These are phyloP conservation scores for Deinandra increscens DNA, from an alignment of 129 eudicot species.

Conservation along the genomic window DNA sequence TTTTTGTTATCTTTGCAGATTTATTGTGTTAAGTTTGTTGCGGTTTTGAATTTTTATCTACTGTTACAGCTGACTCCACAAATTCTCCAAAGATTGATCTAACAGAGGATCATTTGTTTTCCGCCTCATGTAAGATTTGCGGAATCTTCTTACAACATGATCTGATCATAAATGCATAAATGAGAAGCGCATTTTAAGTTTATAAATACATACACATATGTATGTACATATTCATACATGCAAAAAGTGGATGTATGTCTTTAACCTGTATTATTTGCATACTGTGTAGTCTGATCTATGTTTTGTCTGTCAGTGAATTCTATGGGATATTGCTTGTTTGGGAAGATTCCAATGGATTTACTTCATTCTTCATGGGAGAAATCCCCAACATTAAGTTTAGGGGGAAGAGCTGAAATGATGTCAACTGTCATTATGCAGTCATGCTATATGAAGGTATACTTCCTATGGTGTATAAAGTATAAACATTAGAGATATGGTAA, in stretches of 20 bases:
- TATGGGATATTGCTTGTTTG: constrained; percentile 69
- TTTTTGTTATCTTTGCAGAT: constrained; percentile 9
- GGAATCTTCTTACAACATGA: constrained; percentile 14
- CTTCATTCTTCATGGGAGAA: constrained; percentile 76
- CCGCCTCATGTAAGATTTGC: constrained; percentile 60
- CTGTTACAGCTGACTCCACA: constrained; percentile 47
- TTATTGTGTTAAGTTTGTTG: constrained; percentile 14
- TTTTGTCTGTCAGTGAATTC: constrained; percentile 43
- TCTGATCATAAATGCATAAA: constrained; percentile 6
- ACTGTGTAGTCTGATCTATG: constrained; percentile 25
- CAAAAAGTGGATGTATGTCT: background rate
- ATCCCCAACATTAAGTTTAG: constrained; percentile 58
- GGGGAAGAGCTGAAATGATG: constrained; percentile 78
- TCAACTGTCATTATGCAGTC: constrained; percentile 74
- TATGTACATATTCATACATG: background rate
- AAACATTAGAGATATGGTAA: background rate
- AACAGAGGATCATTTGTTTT: constrained; percentile 48
- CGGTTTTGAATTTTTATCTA: background rate
- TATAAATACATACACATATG: background rate
- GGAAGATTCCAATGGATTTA: constrained; percentile 76
- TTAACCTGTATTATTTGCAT: background rate
- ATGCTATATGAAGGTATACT: constrained; percentile 71
- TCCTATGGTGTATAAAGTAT: constrained; percentile 1
- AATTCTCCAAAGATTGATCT: constrained; percentile 40
- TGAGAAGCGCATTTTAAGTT: constrained; percentile 1